These are phyloP conservation scores for Pichia sp. DNA, from an alignment of 1,139 yeast genomes.

Conservation along the genomic window DNA sequence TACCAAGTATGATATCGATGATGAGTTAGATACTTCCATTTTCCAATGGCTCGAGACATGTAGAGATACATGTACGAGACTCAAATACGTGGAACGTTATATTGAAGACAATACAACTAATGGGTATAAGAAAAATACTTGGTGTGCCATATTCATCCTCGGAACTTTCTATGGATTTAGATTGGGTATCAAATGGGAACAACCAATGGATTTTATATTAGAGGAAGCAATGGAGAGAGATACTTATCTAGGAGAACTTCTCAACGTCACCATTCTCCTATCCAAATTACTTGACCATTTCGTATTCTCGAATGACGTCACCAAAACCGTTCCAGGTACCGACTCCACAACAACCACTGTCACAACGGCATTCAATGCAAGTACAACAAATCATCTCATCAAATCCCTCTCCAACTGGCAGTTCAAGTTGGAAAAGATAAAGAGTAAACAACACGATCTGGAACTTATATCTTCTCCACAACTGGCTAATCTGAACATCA, in stretches of 20 bases:
- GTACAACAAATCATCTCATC: constrained; percentile 7
- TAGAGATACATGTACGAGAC: constrained; percentile 16
- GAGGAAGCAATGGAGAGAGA: constrained; percentile 13
- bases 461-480: too few species aligned
- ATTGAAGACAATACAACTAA: constrained; percentile 15
- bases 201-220: constrained; percentile 15
- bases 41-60: constrained; percentile 22
- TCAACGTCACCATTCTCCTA: constrained; percentile 15
- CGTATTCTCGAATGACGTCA: constrained; percentile 13
- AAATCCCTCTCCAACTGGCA: constrained; percentile 21
- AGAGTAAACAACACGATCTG: too few species aligned
- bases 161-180: constrained; percentile 22
- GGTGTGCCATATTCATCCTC: constrained; percentile 20
- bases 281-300: constrained; percentile 19
- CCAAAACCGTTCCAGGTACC: too few species aligned
- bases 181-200: constrained; percentile 22
- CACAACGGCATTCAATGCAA: too few species aligned
- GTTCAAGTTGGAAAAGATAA: constrained; percentile 14
- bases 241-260: constrained; percentile 16
- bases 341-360: too few species aligned
- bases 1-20: constrained; percentile 9
- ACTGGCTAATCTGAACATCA: too few species aligned
- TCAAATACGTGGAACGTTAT: constrained; percentile 16
- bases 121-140: constrained; percentile 20
- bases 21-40: constrained; percentile 14